Percentiles rank a stretch among this genome's conserved stretches.
Conservation (phyloP, 2,329 filamentous ascomycete genomes). For the Akanthomyces uredinophilus region DNA sequence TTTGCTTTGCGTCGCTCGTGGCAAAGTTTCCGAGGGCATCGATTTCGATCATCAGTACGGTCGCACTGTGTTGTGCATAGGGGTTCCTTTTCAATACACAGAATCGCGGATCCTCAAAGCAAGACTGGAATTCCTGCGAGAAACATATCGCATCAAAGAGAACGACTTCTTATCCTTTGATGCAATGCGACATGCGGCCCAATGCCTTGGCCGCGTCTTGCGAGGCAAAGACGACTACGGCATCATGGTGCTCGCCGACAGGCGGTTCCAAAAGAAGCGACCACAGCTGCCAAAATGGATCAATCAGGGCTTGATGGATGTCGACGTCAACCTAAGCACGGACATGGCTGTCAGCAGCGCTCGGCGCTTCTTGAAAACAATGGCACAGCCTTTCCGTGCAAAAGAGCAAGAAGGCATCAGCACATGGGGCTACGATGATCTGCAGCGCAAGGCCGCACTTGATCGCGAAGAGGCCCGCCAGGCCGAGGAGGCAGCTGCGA, state of each 20-base stretch:
- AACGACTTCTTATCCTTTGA: constrained; percentile 98
- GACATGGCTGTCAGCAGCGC: constrained; percentile 91
- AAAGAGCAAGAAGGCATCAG: constrained; percentile 88
- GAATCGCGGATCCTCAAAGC: constrained; percentile 96
- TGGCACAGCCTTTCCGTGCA: constrained; percentile 83
- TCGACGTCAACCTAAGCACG: constrained; percentile 84
- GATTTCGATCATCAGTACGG: constrained; percentile 99
- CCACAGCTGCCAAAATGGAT: constrained; percentile 96
- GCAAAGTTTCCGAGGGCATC: constrained; percentile 96
- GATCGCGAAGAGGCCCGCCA: constrained; percentile 64
- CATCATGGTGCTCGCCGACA: constrained; percentile 97
- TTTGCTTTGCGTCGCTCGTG: constrained; percentile 88
- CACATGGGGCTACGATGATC: constrained; percentile 79
- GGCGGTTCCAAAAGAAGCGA: constrained; percentile 87
- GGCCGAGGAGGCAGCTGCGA: constrained; percentile 42
- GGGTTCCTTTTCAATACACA: constrained; percentile 97
- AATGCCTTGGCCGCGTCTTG: constrained; percentile 90
- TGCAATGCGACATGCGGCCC: constrained; percentile 97
- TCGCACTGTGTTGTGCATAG: constrained; percentile 90
- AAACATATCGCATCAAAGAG: constrained; percentile 93
- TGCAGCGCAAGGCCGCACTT: constrained; percentile 72
- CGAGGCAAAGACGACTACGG: constrained; percentile 98
- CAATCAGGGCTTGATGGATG: constrained; percentile 76
- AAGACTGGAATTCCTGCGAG: constrained; percentile 88
- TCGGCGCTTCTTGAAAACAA: constrained; percentile 81